phyloP scores from a whole-genome alignment of 176 grass and related monocot genomes.

The Olyra latifolia region DNA sequence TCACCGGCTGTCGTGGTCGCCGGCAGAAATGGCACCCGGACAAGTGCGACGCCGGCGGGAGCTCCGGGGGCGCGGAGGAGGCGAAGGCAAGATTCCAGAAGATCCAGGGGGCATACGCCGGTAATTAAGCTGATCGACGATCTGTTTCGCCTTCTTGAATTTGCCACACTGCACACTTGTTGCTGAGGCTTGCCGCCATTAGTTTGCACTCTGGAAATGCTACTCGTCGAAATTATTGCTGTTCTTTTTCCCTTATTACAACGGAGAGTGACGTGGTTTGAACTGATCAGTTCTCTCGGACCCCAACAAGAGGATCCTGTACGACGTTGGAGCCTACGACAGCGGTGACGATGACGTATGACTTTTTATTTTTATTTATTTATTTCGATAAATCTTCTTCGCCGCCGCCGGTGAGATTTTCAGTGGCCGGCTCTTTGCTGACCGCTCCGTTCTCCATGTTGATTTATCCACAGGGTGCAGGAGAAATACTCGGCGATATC shows the following conservation, averaged over 20 bases:
- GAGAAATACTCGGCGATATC: slow-evolving; percentile 60
- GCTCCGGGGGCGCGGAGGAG: slow-evolving; percentile 25
- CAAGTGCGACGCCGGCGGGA: slow-evolving; percentile 47
- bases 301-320: slow-evolving; percentile 69
- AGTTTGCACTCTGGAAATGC: background rate
- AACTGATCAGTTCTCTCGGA: slow-evolving; percentile 60
- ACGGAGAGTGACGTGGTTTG: background rate
- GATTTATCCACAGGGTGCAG: slow-evolving; percentile 41
- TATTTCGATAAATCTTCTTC: background rate
- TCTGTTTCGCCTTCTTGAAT: background rate
- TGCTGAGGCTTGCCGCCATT: background rate
- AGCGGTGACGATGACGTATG: slow-evolving; percentile 41
- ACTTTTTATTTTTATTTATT: background rate
- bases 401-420: background rate
- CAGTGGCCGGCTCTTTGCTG: background rate
- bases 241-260: background rate
- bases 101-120: slow-evolving; percentile 66
- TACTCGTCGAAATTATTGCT: background rate
- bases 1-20: background rate
- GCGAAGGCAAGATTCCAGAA: slow-evolving; percentile 67
- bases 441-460: background rate
- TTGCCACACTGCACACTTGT: background rate
- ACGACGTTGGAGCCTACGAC: slow-evolving; percentile 70
- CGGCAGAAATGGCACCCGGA: slow-evolving; percentile 77
- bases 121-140: background rate